Evolutionary conservation across 176 grass and related monocot species (phyloP), one percentile per base, ranked within the genome.

Genomic region (Alopecurus myosuroides): DNA sequence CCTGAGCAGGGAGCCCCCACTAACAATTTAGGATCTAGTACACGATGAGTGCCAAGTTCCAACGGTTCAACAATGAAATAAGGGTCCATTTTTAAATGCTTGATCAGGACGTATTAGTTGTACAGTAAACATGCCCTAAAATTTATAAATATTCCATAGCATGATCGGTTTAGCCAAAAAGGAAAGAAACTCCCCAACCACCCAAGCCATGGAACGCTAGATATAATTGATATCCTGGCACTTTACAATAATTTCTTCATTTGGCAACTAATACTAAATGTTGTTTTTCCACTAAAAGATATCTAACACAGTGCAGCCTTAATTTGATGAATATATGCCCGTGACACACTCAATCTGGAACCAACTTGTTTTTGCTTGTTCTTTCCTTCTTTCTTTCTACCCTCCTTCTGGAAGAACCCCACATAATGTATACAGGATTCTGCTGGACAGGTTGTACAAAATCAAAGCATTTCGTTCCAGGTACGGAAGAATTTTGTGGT

Each of bases 321-420:
- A 29, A 57, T 85, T 74, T 74, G 28, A 46, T 89, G 77, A 74
- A 84, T 88, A 80, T 80, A 88, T 74, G 67, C 76, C 80, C 45
- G 79, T 66, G 76, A 75, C 56, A 85, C 20, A 25, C 52, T 79
- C 35, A 57, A 7, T 89, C 74, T 37, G 28, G 45, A 72, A 70
- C 70, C 60, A 10, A 22, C 10, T 60, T 44, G 23, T 13, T 82
- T 77, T 77, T 52, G 34, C 17, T 83, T 25, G 25, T 15, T 46
- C 15, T 17, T 64, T 33, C 11, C 26, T 15, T 62, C 22, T 41
- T 28, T 39, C 0, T n/a, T 61, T 78, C 3, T 4, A n/a, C n/a
- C 2, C 39, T 9, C 40, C n/a, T 19, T 9, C 14, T 22, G 55
- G 52, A 77, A 34, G 14, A 39, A 28, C 4, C 66, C 22, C 73